Evolutionary conservation across 2,329 filamentous ascomycete species (phyloP), one percentile per base, ranked within the genome.

Genomic region (Colletotrichum sp.): DNA sequence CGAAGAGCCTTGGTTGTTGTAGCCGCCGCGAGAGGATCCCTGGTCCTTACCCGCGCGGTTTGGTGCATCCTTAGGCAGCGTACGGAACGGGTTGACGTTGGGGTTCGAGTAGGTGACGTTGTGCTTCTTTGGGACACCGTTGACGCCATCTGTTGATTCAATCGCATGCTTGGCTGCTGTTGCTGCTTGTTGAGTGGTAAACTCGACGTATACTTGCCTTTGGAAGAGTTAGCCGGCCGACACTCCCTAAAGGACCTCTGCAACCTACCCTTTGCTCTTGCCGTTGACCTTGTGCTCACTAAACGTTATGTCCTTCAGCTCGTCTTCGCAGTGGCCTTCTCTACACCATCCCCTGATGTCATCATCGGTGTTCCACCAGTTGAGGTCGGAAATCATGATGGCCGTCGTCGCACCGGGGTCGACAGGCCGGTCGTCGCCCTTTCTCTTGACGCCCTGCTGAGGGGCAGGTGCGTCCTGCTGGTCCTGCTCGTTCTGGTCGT

Each of bases 231-330:
- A 76, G 70, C 49, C 26, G 9, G 9, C 62, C 57, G 7, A 57
- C n/a, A 55, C 18, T 4, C 52, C 13, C 8, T 15, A n/a, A 52
- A 16, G 34, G 7, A 36, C 34, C 34, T 36, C 15, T 57, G 26
- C 13, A 18, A 24, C 85, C 78, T 89, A 98, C 96, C 97, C 96
- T 88, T 99, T 98, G 86, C 95, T 98, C 87, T 99, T 99, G 80
- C 97, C 97, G 80, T 99, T 99, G 64, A 99, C 96, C 84, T 99
- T 99, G 86, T 99, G 97, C 84, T 99, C 97, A 81, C 95, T 98
- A 84, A 99, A 99, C 0, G 96, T 98, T 68, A 99, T 92, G 77
- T 99, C 97, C 81, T 95, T 96, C 21, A 99, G 87, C 81, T 98
- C 95, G 62, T 93, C 90, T 84, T 99, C 97, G 79, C 92, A 95